Evolutionary conservation across 805 yeast species (phyloP), one percentile per base, ranked within the genome.

Genomic region (Wickerhamiella australiensis): DNA sequence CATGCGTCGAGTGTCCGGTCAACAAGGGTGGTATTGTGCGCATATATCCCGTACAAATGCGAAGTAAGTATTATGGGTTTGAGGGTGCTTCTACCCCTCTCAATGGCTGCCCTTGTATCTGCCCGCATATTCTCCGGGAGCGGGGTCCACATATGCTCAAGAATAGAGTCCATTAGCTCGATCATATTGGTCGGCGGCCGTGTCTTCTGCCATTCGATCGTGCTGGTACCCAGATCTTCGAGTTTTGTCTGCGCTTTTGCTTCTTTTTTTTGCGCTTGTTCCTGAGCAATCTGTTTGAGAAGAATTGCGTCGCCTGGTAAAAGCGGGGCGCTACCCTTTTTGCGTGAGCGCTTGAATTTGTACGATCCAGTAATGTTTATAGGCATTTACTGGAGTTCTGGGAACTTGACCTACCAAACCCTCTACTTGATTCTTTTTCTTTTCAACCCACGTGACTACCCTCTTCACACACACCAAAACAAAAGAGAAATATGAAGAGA

Each of bases 31-130:
- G 68, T 59, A n/a, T 58, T 51, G 17, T 54, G 52, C 1, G 67
- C 63, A 49, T 57, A 65, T 2, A 68, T 53, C 2, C 70, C 67
- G 47, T 66, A 62, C 13, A 68, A 46, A 31, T 67, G 70, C 13
- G 61, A 59, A 8, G 60, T 51, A 51, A 59, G 54, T 11, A 62
- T 67, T 25, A 63, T 46, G 5, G 61, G 62, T 2, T 70, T 68
- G n/a, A 63, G 20, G 1, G 51, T 17, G 23, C 48, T 41, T 9
- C 71, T 55, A 49, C 52, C 61, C 12, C 54, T 49, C 15, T 52
- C 52, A 3, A 62, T 52, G 12, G 59, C 59, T 2, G 63, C 64
- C 9, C 53, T 46, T 4, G 56, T 53, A 1, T 59, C 57, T 11
- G 53, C 50, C 20, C 57, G 55, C 18, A 65, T 47, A 42, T 59